Base-by-base conservation (phyloP, 345 rosid genomes). In the Eucalyptus erythrocorys region DNA sequence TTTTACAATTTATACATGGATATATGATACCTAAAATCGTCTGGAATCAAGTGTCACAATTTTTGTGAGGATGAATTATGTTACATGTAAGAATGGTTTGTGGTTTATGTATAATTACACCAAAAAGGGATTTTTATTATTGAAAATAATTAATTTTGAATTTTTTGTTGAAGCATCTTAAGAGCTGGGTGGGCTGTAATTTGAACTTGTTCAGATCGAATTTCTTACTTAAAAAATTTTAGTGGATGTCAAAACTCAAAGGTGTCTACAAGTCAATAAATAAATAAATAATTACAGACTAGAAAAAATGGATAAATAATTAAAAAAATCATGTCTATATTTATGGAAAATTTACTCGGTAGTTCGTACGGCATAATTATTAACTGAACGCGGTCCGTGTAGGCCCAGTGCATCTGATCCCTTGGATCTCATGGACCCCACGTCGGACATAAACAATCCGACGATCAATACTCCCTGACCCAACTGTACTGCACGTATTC, bases 61-160 rank as follows among this genome's bases (percentile, higher is more conserved):
- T 1, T 50, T 50, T 50, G 22, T 0, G 8, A 17, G 8, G 3
- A 50, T 3, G 21, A 50, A 3, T 50, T 1, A n/a, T n/a, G 1
- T n/a, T 66, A 66, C 40, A 66, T n/a, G 22, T 3, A 66, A n/a
- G 2, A 68, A 4, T 32, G 21, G 24, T 68, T 68, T 0, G 1
- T 1, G 0, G 12, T 16, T 3, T 22, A 32, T 34, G 0, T 32
- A 34, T 68, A 68, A 68, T 68, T 32, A 68, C 12, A 68, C 24
- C 42, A 1, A 68, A 19, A 68, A 68, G 3, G 0, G 57, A 7
- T 9, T 34, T n/a, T 5, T 16, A 5, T 68, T 8, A 32, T 68
- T 64, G 37, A 64, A 6, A 68, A 7, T 8, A 19, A 71, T 0
- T 34, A 71, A 21, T 37, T 76, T 37, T 19, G 1, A 21, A 19